A percentile compares a stretch with the other conserved stretches of the same genome.
These are phyloP conservation scores for Phaeotremella fagi DNA, from an alignment of 768 basidiomycete genomes.

Conservation along the genomic window DNA sequence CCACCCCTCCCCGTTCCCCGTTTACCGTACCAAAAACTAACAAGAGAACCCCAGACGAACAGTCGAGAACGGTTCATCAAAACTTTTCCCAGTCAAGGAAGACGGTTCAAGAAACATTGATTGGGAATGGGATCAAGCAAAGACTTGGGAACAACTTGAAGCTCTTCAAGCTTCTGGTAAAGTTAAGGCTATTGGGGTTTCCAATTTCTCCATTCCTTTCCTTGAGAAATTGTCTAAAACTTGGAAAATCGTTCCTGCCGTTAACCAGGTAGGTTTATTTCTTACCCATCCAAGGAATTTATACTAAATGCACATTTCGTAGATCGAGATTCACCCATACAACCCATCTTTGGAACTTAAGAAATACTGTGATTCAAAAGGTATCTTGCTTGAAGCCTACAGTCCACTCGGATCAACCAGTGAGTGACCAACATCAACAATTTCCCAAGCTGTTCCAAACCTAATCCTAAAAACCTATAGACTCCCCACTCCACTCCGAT, in stretches of 20 bases:
- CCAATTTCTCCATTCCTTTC: slow-evolving; percentile 66
- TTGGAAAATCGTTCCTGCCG: slow-evolving; percentile 62
- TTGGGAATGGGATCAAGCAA: slow-evolving; percentile 63
- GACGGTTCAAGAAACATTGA: slow-evolving; percentile 61
- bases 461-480: slow-evolving; percentile 5
- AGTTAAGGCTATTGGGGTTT: slow-evolving; percentile 56
- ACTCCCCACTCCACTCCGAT: slow-evolving; percentile 40
- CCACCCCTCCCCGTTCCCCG: background rate
- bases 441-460: too few relatives aligned
- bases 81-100: slow-evolving; percentile 26
- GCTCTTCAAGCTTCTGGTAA: slow-evolving; percentile 54
- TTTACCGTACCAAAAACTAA: background rate
- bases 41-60: slow-evolving; percentile 5
- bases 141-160: slow-evolving; percentile 78
- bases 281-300: slow-evolving; percentile 11
- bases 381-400: slow-evolving; percentile 65
- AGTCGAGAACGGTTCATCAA: slow-evolving; percentile 13
- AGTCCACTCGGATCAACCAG: slow-evolving; percentile 53
- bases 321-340: slow-evolving; percentile 66
- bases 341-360: slow-evolving; percentile 60
- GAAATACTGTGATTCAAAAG: slow-evolving; percentile 56
- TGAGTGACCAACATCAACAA: background rate
- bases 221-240: slow-evolving; percentile 66
- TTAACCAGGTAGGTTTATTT: slow-evolving; percentile 57
- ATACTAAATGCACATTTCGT: too few relatives aligned